phyloP scores from a whole-genome alignment of 2,329 filamentous ascomycete species.

The Cryphonectria carpinicola region DNA sequence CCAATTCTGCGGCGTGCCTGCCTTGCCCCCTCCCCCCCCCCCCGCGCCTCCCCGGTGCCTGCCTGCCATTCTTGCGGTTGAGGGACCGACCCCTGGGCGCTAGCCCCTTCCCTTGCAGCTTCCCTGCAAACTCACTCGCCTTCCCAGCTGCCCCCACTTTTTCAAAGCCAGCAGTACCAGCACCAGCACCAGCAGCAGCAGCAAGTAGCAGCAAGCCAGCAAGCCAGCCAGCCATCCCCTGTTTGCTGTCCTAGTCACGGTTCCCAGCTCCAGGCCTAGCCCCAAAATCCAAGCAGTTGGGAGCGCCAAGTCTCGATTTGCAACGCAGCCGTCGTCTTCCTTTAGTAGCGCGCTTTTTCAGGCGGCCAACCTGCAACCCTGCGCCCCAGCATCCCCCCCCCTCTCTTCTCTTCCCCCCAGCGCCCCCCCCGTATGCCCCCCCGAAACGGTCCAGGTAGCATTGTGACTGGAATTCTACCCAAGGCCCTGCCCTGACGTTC shows the following conservation, averaged over 20 bases:
- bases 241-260: background rate
- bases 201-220: background rate
- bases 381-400: background rate
- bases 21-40: background rate
- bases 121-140: background rate
- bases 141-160: background rate
- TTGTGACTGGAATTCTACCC: conserved; percentile 12
- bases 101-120: background rate
- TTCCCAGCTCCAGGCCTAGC: conserved; percentile 3
- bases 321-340: background rate
- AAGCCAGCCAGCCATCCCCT: background rate
- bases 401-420: background rate
- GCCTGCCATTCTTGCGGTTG: background rate
- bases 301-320: conserved; percentile 8
- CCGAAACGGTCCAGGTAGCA: conserved; percentile 6
- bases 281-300: conserved; percentile 6
- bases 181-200: too few species aligned
- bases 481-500: conserved; percentile 21
- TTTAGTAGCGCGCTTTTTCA: conserved; percentile 4
- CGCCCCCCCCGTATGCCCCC: background rate
- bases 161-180: conserved; percentile 1
- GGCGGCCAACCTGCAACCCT: background rate
- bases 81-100: conserved; percentile 1
- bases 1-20: background rate
- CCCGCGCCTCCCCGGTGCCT: background rate